phyloP scores from a whole-genome alignment of 495 filamentous ascomycete species.

The Trichoderma virens region DNA sequence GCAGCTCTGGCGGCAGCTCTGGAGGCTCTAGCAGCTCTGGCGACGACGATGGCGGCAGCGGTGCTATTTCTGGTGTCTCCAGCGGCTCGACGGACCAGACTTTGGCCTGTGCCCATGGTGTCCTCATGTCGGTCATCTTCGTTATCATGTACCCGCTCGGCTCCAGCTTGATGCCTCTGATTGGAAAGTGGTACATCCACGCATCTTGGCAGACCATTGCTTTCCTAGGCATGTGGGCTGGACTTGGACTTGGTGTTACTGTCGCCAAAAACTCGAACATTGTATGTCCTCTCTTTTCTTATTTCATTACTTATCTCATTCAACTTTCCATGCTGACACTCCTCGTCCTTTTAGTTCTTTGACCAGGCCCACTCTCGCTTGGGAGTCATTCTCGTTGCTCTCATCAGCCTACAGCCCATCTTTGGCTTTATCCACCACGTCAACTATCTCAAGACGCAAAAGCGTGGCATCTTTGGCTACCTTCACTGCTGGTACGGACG shows the following conservation, averaged over 20 bases:
- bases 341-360: conserved; percentile 25
- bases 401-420: conserved; percentile 57
- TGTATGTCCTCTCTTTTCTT: conserved; percentile 24
- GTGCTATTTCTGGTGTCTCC: conserved; percentile 9
- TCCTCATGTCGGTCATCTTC: conserved; percentile 52
- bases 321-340: not conserved
- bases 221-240: conserved; percentile 48
- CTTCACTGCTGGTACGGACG: conserved; percentile 67
- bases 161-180: conserved; percentile 46
- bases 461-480: conserved; percentile 47
- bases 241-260: conserved; percentile 53
- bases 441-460: conserved; percentile 38
- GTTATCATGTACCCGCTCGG: conserved; percentile 49
- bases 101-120: conserved; percentile 30
- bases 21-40: conserved; percentile 10
- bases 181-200: conserved; percentile 47
- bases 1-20: too few relatives aligned
- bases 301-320: not conserved
- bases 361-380: conserved; percentile 38
- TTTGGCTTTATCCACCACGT: conserved; percentile 59
- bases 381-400: conserved; percentile 50
- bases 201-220: conserved; percentile 49
- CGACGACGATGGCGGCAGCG: conserved; percentile 15
- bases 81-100: not conserved
- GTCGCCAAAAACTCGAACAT: conserved; percentile 28